These are phyloP conservation scores for Curvularia sp. DNA, from an alignment of 2,329 filamentous ascomycete genomes.

Conservation along the genomic window DNA sequence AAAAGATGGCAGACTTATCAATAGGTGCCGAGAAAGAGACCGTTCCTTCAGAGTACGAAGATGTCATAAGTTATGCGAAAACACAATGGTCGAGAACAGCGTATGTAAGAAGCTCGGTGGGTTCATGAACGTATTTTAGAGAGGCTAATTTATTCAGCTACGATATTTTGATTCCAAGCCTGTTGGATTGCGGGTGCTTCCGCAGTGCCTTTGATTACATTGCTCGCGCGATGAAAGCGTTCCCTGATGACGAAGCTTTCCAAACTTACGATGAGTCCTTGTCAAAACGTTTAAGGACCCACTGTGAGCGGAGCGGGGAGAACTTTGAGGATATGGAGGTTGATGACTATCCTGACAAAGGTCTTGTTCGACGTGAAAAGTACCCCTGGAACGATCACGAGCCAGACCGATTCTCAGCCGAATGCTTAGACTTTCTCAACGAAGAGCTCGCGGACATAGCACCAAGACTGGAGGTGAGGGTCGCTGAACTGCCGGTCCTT, in stretches of 20 bases:
- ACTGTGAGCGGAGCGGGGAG: slow-evolving; percentile 35
- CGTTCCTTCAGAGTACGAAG: slow-evolving; percentile 14
- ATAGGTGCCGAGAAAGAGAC: slow-evolving; percentile 10
- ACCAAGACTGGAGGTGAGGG: slow-evolving; percentile 80
- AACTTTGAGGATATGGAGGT: slow-evolving; percentile 56
- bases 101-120: slow-evolving; percentile 34
- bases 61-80: slow-evolving; percentile 31
- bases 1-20: slow-evolving; percentile 17
- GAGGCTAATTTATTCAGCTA: slow-evolving; percentile 35
- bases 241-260: slow-evolving; percentile 65
- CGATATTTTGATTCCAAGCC: slow-evolving; percentile 58
- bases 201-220: slow-evolving; percentile 73
- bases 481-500: slow-evolving; percentile 77
- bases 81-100: slow-evolving; percentile 35
- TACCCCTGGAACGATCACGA: slow-evolving; percentile 71
- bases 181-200: slow-evolving; percentile 69
- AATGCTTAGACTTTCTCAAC: slow-evolving; percentile 73
- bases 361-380: slow-evolving; percentile 70
- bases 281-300: slow-evolving; percentile 25
- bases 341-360: slow-evolving; percentile 70
- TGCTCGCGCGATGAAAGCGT: slow-evolving; percentile 64
- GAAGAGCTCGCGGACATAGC: slow-evolving; percentile 71
- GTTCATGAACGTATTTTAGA: neutral
- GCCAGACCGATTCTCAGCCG: slow-evolving; percentile 63
- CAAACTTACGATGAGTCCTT: slow-evolving; percentile 63